A percentile compares a stretch with the other conserved stretches of the same genome.
phyloP scores from a whole-genome alignment of 2,329 filamentous ascomycete genomes.

The Emmonsiellopsis sp. region DNA sequence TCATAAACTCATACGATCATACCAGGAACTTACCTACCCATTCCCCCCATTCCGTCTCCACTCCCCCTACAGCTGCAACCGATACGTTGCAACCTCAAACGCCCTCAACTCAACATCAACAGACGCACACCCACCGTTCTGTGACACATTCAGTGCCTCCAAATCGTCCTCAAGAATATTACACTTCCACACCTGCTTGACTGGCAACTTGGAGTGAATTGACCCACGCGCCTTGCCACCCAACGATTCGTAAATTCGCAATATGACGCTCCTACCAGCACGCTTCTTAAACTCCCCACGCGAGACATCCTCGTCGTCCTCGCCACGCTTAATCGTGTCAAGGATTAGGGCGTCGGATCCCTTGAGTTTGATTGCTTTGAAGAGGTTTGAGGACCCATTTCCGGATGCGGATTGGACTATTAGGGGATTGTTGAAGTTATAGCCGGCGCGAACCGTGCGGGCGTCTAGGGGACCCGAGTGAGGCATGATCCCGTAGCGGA shows the following conservation, averaged over 20 bases:
- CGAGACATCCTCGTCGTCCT: constrained; percentile 65
- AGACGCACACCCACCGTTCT: constrained; percentile 26
- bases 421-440: constrained; percentile 83
- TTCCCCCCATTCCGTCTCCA: background rate
- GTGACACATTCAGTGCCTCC: constrained; percentile 50
- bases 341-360: constrained; percentile 63
- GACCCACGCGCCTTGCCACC: constrained; percentile 69
- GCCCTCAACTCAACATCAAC: constrained; percentile 60
- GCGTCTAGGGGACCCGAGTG: constrained; percentile 65
- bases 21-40: background rate
- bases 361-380: constrained; percentile 57
- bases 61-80: constrained; percentile 45
- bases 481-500: constrained; percentile 84
- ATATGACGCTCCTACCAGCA: constrained; percentile 67
- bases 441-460: constrained; percentile 70
- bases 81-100: constrained; percentile 79
- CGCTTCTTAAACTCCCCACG: constrained; percentile 53
- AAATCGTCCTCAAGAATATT: constrained; percentile 85
- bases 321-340: constrained; percentile 88
- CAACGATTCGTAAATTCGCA: constrained; percentile 80
- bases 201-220: constrained; percentile 58
- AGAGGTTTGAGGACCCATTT: constrained; percentile 15
- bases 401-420: constrained; percentile 40
- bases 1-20: too few relatives aligned
- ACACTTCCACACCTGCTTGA: constrained; percentile 70